phyloP scores from a whole-genome alignment of 345 rosid species.

The Chamaenerion angustifolium region DNA sequence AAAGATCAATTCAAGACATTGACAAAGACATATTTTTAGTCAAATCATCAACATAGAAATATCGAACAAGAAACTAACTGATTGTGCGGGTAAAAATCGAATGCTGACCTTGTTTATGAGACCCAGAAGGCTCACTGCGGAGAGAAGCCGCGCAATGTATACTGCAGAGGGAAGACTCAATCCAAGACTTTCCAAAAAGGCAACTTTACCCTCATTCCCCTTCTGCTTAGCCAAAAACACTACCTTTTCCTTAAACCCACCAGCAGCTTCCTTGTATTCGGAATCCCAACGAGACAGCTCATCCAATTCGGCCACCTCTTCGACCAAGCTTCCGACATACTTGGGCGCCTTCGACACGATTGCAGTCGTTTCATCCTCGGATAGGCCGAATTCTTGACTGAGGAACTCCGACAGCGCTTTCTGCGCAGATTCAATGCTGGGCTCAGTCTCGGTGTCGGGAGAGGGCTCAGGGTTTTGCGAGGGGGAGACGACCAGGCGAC shows the following conservation, averaged over 20 bases:
- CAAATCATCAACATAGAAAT: neutral
- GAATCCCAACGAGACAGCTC: conserved; percentile 35
- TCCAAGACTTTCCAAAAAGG: conserved; percentile 81
- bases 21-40: neutral
- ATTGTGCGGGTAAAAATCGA: neutral
- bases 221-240: conserved; percentile 55
- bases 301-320: conserved; percentile 58
- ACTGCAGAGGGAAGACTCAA: conserved; percentile 57
- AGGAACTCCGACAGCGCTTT: conserved; percentile 41
- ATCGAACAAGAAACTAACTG: neutral
- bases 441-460: neutral
- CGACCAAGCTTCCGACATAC: conserved; percentile 39
- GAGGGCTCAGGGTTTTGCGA: neutral
- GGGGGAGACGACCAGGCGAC: too few species aligned
- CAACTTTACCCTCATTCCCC: conserved; percentile 64
- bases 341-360: conserved; percentile 41
- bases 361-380: conserved; percentile 29
- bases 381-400: conserved; percentile 28
- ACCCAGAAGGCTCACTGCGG: conserved; percentile 38
- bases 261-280: conserved; percentile 18
- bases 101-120: conserved; percentile 40
- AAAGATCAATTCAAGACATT: too few species aligned
- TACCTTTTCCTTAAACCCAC: conserved; percentile 54
- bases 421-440: conserved; percentile 15
- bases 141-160: conserved; percentile 54